phyloP scores from a whole-genome alignment of 441 rosid genomes.

The Hura crepitans region DNA sequence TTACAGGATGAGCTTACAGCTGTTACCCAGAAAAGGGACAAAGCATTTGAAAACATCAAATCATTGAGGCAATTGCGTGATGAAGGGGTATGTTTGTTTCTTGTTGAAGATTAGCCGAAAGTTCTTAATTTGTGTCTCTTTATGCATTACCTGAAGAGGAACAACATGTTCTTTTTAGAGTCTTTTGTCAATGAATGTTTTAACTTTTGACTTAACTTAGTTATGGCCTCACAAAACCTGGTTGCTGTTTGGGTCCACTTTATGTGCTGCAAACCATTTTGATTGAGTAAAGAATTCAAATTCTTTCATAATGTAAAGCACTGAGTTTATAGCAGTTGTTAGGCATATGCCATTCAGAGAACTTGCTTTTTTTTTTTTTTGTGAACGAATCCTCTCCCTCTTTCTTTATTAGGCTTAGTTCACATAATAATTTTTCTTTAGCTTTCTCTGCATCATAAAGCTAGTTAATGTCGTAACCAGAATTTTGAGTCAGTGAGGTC shows the following conservation, averaged over 20 bases:
- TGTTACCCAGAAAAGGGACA: constrained; percentile 47
- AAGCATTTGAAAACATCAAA: constrained; percentile 40
- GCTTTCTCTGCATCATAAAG: neutral
- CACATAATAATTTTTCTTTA: neutral
- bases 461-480: no score
- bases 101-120: neutral
- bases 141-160: neutral
- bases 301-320: neutral
- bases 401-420: neutral
- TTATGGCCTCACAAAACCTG: neutral
- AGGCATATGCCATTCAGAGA: neutral
- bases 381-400: neutral
- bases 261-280: neutral
- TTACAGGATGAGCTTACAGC: constrained; percentile 43
- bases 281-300: neutral
- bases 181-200: constrained; percentile 7
- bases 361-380: neutral
- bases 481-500: no score
- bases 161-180: neutral
- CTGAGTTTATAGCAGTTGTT: neutral
- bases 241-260: neutral
- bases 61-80: constrained; percentile 51
- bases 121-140: neutral
- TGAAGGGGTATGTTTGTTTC: constrained; percentile 41
- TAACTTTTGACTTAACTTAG: neutral